Percentiles rank a stretch among this genome's conserved stretches.
Conservation (phyloP, 148 eudicot genomes). For the Vaccinium myrtillus region DNA sequence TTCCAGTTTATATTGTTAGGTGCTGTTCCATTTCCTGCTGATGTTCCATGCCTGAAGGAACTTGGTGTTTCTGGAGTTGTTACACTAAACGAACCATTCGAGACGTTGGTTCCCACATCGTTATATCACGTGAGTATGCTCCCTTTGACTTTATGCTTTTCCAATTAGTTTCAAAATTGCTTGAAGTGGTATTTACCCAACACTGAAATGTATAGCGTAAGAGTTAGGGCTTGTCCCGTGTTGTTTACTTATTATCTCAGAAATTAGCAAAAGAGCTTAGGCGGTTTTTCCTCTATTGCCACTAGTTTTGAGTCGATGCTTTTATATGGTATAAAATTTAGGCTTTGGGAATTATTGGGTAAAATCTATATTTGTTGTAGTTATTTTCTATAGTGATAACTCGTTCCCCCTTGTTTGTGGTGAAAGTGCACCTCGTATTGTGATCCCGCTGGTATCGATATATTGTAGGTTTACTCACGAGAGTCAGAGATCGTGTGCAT, state of each 20-base stretch:
- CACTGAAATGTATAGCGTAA: not conserved
- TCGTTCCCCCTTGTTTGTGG: not conserved
- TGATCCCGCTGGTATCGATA: not conserved
- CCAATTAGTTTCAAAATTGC: not conserved
- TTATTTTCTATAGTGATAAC: not conserved
- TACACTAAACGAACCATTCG: conserved; percentile 76
- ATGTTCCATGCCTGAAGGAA: conserved; percentile 71
- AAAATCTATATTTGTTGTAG: not conserved
- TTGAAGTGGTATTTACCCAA: not conserved
- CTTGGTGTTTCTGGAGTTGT: conserved; percentile 84
- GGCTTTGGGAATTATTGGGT: not conserved
- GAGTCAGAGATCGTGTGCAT: too few relatives aligned
- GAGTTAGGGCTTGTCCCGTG: not conserved
- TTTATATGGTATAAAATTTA: not conserved
- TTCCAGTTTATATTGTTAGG: conserved; percentile 72
- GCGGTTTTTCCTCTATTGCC: not conserved
- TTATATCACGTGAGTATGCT: conserved; percentile 56
- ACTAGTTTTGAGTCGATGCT: not conserved
- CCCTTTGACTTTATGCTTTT: not conserved
- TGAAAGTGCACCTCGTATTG: not conserved
- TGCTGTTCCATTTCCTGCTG: conserved; percentile 83
- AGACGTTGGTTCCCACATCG: conserved; percentile 78
- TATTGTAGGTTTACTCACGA: not conserved
- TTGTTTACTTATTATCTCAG: not conserved
- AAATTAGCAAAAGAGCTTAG: not conserved